Evolutionary conservation across 1,139 yeast species (phyloP).

Genomic region (Pichia norvegensis): DNA sequence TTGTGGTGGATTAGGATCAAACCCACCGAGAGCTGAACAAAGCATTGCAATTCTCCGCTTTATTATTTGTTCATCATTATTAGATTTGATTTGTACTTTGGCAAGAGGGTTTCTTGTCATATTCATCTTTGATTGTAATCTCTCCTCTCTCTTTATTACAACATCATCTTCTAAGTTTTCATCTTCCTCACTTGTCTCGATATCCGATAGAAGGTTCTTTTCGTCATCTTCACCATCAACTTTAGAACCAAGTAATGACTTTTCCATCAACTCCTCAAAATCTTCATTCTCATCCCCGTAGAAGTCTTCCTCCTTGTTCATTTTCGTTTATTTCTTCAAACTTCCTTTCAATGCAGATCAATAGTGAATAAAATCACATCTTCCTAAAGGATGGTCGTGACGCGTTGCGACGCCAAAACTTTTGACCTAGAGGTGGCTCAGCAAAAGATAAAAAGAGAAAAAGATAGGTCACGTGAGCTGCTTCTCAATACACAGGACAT

Average conservation of each 20-base stretch:
- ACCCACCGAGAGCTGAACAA: constrained; percentile 78
- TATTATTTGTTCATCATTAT: constrained; percentile 34
- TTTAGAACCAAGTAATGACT: constrained; percentile 15
- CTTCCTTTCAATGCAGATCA: not conserved
- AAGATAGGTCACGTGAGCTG: too few relatives aligned
- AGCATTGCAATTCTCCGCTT: constrained; percentile 64
- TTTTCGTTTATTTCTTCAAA: not conserved
- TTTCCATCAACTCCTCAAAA: constrained; percentile 25
- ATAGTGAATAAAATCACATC: not conserved
- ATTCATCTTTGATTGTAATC: constrained; percentile 10
- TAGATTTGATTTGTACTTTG: not conserved
- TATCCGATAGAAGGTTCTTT: constrained; percentile 12
- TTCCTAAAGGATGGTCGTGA: not conserved
- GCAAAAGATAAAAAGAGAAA: not conserved
- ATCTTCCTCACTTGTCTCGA: constrained; percentile 17
- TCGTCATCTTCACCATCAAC: constrained; percentile 16
- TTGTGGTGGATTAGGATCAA: constrained; percentile 43
- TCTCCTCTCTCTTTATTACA: constrained; percentile 8
- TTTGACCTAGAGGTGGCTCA: not conserved
- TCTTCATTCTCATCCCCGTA: constrained; percentile 25
- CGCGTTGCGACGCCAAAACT: not conserved
- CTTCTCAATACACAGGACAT: not conserved
- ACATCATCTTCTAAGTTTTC: constrained; percentile 13
- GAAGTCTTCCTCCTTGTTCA: constrained; percentile 10
- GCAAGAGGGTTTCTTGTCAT: constrained; percentile 9